Conservation (phyloP, 2,329 filamentous ascomycete species). For the Colletotrichum eremochloae region DNA sequence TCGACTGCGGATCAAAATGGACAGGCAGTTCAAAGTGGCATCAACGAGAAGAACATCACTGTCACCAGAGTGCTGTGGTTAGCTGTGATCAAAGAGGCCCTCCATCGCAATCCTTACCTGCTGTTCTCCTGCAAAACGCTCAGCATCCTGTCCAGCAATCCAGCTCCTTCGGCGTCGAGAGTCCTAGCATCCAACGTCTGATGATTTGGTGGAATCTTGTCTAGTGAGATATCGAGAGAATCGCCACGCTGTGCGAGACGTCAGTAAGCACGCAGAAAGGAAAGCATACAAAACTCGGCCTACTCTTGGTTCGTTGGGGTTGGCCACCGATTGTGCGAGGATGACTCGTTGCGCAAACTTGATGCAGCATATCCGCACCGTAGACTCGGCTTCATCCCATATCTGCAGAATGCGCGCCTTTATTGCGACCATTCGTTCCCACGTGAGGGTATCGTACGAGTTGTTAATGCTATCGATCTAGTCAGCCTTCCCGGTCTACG, state of each 20-base stretch:
- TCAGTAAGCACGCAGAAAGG: slow-evolving; percentile 43
- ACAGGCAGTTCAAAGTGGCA: slow-evolving; percentile 90
- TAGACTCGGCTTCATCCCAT: slow-evolving; percentile 84
- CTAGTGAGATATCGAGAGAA: slow-evolving; percentile 82
- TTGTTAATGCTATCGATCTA: slow-evolving; percentile 80
- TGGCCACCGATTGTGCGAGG: slow-evolving; percentile 88
- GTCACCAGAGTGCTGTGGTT: slow-evolving; percentile 35
- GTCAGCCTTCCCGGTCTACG: slow-evolving; percentile 44
- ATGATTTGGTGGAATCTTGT: slow-evolving; percentile 87
- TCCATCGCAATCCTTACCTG: slow-evolving; percentile 68
- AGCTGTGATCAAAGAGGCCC: slow-evolving; percentile 23
- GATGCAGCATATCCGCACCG: slow-evolving; percentile 92
- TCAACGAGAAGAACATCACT: slow-evolving; percentile 92
- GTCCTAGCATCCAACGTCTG: slow-evolving; percentile 82
- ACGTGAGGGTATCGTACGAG: slow-evolving; percentile 82
- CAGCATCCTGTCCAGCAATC: slow-evolving; percentile 89
- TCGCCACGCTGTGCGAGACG: slow-evolving; percentile 57
- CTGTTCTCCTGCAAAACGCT: slow-evolving; percentile 87
- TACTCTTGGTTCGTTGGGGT: slow-evolving; percentile 86
- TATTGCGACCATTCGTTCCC: slow-evolving; percentile 89
- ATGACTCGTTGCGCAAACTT: slow-evolving; percentile 97
- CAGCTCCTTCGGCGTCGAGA: slow-evolving; percentile 93
- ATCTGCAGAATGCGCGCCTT: slow-evolving; percentile 89
- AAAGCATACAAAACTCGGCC: slow-evolving; percentile 49
- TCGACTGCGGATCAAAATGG: slow-evolving; percentile 84